These are phyloP conservation scores for Phaeosphaeriaceae sp. DNA, from an alignment of 2,329 filamentous ascomycete species.

Conservation along the genomic window DNA sequence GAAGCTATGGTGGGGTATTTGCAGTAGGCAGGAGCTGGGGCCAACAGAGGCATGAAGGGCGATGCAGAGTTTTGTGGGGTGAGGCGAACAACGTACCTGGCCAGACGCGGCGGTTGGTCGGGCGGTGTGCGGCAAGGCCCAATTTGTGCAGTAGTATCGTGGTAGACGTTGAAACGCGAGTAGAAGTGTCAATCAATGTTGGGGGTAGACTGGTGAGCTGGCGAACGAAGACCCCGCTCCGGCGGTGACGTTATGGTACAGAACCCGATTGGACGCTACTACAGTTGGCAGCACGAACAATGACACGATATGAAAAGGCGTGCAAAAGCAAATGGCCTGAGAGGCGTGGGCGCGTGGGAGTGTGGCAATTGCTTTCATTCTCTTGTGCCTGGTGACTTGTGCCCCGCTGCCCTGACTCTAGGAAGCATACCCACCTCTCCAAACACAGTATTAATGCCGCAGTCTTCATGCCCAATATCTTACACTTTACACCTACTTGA, in stretches of 20 bases:
- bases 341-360: slow-evolving; percentile 16
- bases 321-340: slow-evolving; percentile 26
- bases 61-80: slow-evolving; percentile 12
- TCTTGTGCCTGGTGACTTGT: slow-evolving; percentile 8
- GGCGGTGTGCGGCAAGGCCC: slow-evolving; percentile 32
- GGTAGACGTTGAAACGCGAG: slow-evolving; percentile 18
- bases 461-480: slow-evolving; percentile 11
- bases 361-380: slow-evolving; percentile 8
- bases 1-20: slow-evolving; percentile 32
- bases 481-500: slow-evolving; percentile 1
- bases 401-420: slow-evolving; percentile 3
- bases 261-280: slow-evolving; percentile 33
- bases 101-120: slow-evolving; percentile 22
- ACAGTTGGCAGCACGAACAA: slow-evolving; percentile 13
- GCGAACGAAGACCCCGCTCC: slow-evolving; percentile 25
- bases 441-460: slow-evolving; percentile 33
- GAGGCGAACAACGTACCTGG: slow-evolving; percentile 18
- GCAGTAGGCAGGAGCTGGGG: slow-evolving; percentile 28
- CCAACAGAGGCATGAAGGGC: slow-evolving; percentile 11
- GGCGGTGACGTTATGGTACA: slow-evolving; percentile 38
- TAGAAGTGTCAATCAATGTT: slow-evolving; percentile 31
- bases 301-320: slow-evolving; percentile 6
- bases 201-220: slow-evolving; percentile 33
- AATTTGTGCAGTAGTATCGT: slow-evolving; percentile 22
- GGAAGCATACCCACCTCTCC: slow-evolving; percentile 4